phyloP scores from a whole-genome alignment of 257 asterid species.

The Salvia hispanica region DNA sequence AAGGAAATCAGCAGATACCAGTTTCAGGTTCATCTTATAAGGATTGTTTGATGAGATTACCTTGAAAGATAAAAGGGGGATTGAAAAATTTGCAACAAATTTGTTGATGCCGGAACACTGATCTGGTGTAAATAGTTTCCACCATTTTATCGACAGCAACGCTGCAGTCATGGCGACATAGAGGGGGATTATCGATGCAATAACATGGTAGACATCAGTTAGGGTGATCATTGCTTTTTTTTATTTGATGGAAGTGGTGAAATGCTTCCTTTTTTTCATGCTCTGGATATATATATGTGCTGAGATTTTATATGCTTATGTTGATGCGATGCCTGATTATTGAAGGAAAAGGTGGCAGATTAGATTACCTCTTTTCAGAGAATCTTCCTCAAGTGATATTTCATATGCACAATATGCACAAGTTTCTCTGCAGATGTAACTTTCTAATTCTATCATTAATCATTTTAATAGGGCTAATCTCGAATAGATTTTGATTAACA shows the following conservation, averaged over 20 bases:
- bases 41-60: slow-evolving; percentile 73
- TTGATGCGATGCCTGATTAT: slow-evolving; percentile 42
- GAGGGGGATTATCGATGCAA: slow-evolving; percentile 69
- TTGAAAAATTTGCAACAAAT: slow-evolving; percentile 80
- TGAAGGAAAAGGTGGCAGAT: slow-evolving; percentile 40
- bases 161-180: slow-evolving; percentile 71
- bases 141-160: slow-evolving; percentile 66
- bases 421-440: slow-evolving; percentile 28
- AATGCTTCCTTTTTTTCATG: slow-evolving; percentile 31
- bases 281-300: slow-evolving; percentile 15
- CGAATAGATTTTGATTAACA: slow-evolving; percentile 22
- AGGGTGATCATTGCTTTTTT: slow-evolving; percentile 58
- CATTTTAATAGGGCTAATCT: slow-evolving; percentile 23
- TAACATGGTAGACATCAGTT: slow-evolving; percentile 55
- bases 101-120: slow-evolving; percentile 86
- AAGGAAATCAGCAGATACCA: slow-evolving; percentile 65
- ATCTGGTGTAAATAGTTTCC: slow-evolving; percentile 74
- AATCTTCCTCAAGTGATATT: slow-evolving; percentile 42
- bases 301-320: slow-evolving; percentile 50
- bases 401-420: slow-evolving; percentile 31
- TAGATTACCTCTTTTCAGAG: slow-evolving; percentile 44
- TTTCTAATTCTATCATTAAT: slow-evolving; percentile 26
- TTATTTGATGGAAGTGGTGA: slow-evolving; percentile 25
- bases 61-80: slow-evolving; percentile 81
- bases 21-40: slow-evolving; percentile 73